Evolutionary conservation across 2,329 filamentous ascomycete genomes (phyloP).

Genomic region (Helotiales sp.): DNA sequence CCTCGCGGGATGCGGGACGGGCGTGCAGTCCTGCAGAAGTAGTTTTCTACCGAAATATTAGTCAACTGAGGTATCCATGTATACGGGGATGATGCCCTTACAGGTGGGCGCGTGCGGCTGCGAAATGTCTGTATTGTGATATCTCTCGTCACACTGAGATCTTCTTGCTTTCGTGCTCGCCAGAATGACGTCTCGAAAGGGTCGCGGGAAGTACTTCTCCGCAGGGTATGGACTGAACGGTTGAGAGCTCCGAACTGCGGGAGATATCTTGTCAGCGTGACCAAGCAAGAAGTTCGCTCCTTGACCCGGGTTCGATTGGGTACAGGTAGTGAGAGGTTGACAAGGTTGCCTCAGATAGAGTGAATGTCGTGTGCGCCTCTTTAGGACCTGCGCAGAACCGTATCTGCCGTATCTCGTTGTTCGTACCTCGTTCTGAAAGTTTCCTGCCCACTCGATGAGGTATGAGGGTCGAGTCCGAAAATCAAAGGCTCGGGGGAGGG

Average conservation of each 20-base stretch:
- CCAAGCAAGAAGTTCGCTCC: slow-evolving; percentile 3
- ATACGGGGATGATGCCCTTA: slow-evolving; percentile 10
- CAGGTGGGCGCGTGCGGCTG: slow-evolving; percentile 3
- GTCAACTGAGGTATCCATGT: slow-evolving; percentile 10
- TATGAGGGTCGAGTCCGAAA: slow-evolving; percentile 18
- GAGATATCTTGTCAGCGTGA: slow-evolving; percentile 5
- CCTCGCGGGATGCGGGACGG: background rate
- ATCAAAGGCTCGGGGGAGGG: slow-evolving; percentile 12
- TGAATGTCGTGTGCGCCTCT: slow-evolving; percentile 9
- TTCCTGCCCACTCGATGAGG: slow-evolving; percentile 9
- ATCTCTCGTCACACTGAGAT: slow-evolving; percentile 10
- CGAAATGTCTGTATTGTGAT: slow-evolving; percentile 9
- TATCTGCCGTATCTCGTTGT: slow-evolving; percentile 7
- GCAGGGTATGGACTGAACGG: slow-evolving; percentile 8
- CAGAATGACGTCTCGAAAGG: slow-evolving; percentile 11
- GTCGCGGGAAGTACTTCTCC: slow-evolving; percentile 14
- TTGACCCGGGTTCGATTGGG: slow-evolving; percentile 7
- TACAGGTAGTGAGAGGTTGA: slow-evolving; percentile 6
- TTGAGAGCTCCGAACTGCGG: slow-evolving; percentile 8
- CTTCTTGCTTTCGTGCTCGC: slow-evolving; percentile 5
- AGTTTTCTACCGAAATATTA: slow-evolving; percentile 21
- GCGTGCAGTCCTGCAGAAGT: background rate
- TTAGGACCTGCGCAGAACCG: slow-evolving; percentile 1
- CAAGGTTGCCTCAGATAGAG: slow-evolving; percentile 12
- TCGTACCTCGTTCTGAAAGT: slow-evolving; percentile 16